Evolutionary conservation across 2,329 filamentous ascomycete genomes (phyloP).

Genomic region (Fusarium napiforme): DNA sequence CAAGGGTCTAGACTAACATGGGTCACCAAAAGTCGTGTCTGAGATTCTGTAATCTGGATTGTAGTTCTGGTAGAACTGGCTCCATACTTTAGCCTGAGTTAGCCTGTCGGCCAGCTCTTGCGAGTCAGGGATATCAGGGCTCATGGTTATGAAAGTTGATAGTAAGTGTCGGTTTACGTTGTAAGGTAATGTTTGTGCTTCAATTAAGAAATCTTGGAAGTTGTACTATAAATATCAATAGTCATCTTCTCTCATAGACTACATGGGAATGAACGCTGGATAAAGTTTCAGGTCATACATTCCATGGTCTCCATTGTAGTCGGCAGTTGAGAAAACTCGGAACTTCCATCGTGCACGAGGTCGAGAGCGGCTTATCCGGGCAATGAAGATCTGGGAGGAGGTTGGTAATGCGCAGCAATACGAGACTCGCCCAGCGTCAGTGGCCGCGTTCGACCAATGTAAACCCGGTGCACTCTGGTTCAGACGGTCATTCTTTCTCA

Average conservation of each 20-base stretch:
- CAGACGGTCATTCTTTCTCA: neutral
- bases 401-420: neutral
- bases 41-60: neutral
- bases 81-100: neutral
- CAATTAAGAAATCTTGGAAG: neutral
- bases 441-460: neutral
- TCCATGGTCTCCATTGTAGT: too few species aligned
- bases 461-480: neutral
- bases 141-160: neutral
- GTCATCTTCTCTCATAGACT: too few species aligned
- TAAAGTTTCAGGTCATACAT: fast-evolving
- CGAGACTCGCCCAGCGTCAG: neutral
- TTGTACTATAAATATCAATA: too few species aligned
- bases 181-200: neutral
- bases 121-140: neutral
- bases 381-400: fast-evolving
- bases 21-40: neutral
- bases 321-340: neutral
- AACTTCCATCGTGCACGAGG: neutral
- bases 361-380: neutral
- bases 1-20: too few species aligned
- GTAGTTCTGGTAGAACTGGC: neutral
- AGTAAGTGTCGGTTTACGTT: neutral
- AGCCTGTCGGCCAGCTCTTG: neutral
- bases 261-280: too few species aligned